Base-by-base conservation (phyloP, 768 basidiomycete species). In the Xerocomus potaroensis region DNA sequence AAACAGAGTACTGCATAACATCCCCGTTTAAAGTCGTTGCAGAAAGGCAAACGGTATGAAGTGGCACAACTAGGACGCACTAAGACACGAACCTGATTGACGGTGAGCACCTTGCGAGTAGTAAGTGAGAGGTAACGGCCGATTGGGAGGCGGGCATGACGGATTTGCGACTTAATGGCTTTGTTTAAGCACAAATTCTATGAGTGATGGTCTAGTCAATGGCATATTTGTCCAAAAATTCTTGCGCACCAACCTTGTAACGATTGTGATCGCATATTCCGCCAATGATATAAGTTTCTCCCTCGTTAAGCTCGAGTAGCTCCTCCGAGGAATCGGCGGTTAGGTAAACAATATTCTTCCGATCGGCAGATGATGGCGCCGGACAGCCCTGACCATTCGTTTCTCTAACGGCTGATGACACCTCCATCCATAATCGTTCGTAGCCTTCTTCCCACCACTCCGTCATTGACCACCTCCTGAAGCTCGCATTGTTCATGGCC, bases 181-280 rank as follows among this genome's bases (percentile, higher is more conserved):
- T 94, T 96, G 65, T 91, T 77, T 46, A 88, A 73, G 63, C 95
- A 98, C 27, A 98, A 76, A 64, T 84, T 87, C 91, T 98, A 62
- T 32, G 47, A 36, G 41, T 47, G 50, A 27, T 35, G 39, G 50
- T 45, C 43, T 42, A 54, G 51, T 2, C 23, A 24, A 33, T 31
- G 16, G 39, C 30, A 27, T 27, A 5, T 8, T 5, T 22, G 35
- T 32, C 23, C 21, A 31, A 43, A 50, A 14, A 39, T 19, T 27
- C 24, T 19, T 26, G 39, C 23, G 14, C 21, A 38, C 48, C 39
- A 29, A 81, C 95, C 80, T 95, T 97, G 74, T 94, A 90, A 34
- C 95, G 87, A 69, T 99, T 99, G 61, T 87, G 89, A 66, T 99
- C 96, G 49, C 85, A 86, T 56, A 99, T 86, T 5, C 94, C 95